Base-by-base conservation (phyloP, 2,329 filamentous ascomycete genomes). In the Dothidotthia symphoricarpi region DNA sequence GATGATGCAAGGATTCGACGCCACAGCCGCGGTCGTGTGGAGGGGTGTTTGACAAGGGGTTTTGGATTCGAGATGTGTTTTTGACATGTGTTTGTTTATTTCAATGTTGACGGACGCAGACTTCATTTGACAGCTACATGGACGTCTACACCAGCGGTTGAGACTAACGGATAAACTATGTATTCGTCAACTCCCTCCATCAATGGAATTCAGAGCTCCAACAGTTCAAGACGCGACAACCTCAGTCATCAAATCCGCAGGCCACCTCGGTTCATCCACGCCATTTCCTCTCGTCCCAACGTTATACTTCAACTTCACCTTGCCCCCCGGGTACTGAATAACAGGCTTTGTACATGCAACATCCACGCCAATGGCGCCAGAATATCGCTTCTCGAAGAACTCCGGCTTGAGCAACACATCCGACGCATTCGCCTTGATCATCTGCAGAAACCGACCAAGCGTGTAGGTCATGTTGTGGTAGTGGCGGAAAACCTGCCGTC, bases 201-300 rank as follows among this genome's bases (percentile, higher is more conserved):
- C n/a, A n/a, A n/a, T n/a, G n/a, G n/a, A n/a, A n/a, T n/a, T n/a
- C n/a, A n/a, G n/a, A n/a, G n/a, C n/a, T n/a, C n/a, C n/a, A n/a
- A n/a, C n/a, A n/a, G n/a, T n/a, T n/a, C n/a, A n/a, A n/a, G n/a
- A n/a, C n/a, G 24, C 41, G 8, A 72, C 62, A 24, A 70, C 40
- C 39, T 73, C 67, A 7, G 61, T 61, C 35, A 53, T 63, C 47
- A 73, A 47, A 57, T 75, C 63, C 9, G 66, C 51, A 6, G 75
- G 75, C 74, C 75, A 79, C 26, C 49, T 55, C 4, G 74, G 55
- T 47, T 66, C 44, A 53, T 78, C 75, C 3, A 71, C 60, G 1
- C 75, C 75, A 54, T 78, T 78, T 6, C 65, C 64, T 48, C 75
- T 64, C 3, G 74, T 75, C 2, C 74, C 72, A 13, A 78, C 63